phyloP scores from a whole-genome alignment of 441 rosid genomes.

The Mallotus repandus region DNA sequence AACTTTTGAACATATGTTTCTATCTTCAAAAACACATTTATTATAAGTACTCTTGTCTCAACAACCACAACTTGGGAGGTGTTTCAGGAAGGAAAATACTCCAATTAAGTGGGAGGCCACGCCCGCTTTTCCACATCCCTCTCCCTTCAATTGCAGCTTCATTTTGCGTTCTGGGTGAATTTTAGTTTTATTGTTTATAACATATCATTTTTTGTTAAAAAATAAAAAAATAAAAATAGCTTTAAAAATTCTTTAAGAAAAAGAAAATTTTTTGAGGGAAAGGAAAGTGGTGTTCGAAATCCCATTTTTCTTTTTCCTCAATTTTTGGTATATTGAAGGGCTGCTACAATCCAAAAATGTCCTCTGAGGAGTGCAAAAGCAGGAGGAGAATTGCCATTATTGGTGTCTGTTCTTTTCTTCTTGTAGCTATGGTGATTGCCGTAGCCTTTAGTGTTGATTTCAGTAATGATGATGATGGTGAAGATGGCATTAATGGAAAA shows the following conservation, averaged over 20 bases:
- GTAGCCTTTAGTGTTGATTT: conserved; percentile 43
- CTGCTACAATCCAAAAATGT: conserved; percentile 22
- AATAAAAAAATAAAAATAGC: neutral
- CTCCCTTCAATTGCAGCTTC: conserved; percentile 14
- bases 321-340: neutral
- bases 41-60: neutral
- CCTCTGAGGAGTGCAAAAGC: conserved; percentile 32
- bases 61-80: conserved; percentile 1
- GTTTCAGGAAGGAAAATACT: neutral
- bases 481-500: neutral
- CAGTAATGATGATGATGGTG: neutral
- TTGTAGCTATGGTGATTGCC: conserved; percentile 54
- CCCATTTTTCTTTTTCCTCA: neutral
- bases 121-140: neutral
- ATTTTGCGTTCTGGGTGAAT: conserved; percentile 13
- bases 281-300: neutral
- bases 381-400: conserved; percentile 44
- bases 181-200: neutral
- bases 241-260: neutral
- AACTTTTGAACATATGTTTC: neutral
- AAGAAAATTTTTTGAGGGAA: neutral
- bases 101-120: neutral
- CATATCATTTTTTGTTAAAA: neutral
- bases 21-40: neutral
- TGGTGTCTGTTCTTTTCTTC: conserved; percentile 45